Base-by-base conservation (phyloP, 345 rosid genomes). In the Xanthoceras sorbifolium region DNA sequence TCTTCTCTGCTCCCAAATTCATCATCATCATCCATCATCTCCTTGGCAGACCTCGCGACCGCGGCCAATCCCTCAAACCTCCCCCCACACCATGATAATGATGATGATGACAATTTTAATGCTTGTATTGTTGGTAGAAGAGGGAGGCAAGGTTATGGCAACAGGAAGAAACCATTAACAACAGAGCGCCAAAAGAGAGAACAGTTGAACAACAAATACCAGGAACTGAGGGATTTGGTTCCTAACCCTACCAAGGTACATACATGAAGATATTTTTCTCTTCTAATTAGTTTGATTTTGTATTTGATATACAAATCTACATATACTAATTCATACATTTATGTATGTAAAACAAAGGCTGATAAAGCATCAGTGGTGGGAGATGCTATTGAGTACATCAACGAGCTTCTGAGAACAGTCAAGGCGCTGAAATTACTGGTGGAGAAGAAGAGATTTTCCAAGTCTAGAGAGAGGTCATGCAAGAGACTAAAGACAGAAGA, bases 331-430 rank as follows among this genome's bases (percentile, higher is more conserved):
- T 50, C 5, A n/a, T 7, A 1, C 10, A 38, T 1, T n/a, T 2
- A 34, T 61, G 46, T 22, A 61, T 32, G 55, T 11, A 14, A 18
- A 46, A 70, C 57, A n/a, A 67, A 94, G 99, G 78, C 60, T 72
- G 97, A 95, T 78, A 89, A 94, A 83, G 98, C 99, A 67, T 89
- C 97, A 1, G 75, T 90, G 20, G 91, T 95, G 78, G 96, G 86
- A 80, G 97, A 92, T 71, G 97, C 97, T 17, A 92, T 90, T 1
- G 85, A 81, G 8, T 92, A 93, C 85, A 93, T 93, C 60, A 85
- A 89, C 78, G 97, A 93, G 81, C 86, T 95, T 3, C 87, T 81
- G 7, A 69, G 90, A 70, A 87, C 89, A 14, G 97, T 93, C 4
- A 77, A 86, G 22, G 94, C 90, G 85, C 97, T 92, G 38, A 89